phyloP scores from a whole-genome alignment of 1,284 basidiomycete species.

The Megacollybia platyphylla region DNA sequence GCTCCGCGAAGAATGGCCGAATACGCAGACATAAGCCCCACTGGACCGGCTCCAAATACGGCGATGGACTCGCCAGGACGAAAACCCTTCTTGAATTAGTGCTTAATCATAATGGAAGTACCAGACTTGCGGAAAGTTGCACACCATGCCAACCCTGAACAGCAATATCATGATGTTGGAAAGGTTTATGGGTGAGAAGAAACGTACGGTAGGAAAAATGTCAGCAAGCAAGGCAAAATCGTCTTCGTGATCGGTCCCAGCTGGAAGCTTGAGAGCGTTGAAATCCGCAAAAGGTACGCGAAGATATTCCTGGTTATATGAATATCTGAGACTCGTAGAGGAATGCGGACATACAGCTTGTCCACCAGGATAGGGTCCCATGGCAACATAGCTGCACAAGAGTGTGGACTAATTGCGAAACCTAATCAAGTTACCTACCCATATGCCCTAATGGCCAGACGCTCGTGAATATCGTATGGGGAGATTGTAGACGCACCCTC shows the following conservation, averaged over 20 bases:
- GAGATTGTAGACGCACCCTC: constrained; percentile 17
- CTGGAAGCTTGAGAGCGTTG: constrained; percentile 35
- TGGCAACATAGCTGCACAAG: constrained; percentile 27
- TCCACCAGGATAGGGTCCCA: constrained; percentile 39
- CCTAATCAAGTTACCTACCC: constrained; percentile 16
- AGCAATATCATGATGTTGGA: background rate
- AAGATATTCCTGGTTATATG: constrained; percentile 27
- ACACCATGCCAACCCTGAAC: constrained; percentile 41
- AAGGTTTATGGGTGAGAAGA: background rate
- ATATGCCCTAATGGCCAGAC: constrained; percentile 20
- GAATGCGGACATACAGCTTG: constrained; percentile 23
- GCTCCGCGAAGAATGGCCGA: constrained; percentile 36
- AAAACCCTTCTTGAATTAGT: constrained; percentile 22
- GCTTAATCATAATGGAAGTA: background rate
- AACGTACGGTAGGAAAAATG: constrained; percentile 35
- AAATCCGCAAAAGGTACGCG: constrained; percentile 41
- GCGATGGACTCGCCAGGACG: constrained; percentile 36
- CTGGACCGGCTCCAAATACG: constrained; percentile 38
- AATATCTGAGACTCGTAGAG: background rate
- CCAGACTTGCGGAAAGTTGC: constrained; percentile 24
- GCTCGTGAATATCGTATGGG: background rate
- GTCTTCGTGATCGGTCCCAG: constrained; percentile 38
- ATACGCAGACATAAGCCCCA: constrained; percentile 41
- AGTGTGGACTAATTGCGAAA: background rate
- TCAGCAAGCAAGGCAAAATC: constrained; percentile 42